A percentile compares a stretch with the other conserved stretches of the same genome.
Conservation (phyloP, 345 rosid genomes). For the Euclidium syriacum region DNA sequence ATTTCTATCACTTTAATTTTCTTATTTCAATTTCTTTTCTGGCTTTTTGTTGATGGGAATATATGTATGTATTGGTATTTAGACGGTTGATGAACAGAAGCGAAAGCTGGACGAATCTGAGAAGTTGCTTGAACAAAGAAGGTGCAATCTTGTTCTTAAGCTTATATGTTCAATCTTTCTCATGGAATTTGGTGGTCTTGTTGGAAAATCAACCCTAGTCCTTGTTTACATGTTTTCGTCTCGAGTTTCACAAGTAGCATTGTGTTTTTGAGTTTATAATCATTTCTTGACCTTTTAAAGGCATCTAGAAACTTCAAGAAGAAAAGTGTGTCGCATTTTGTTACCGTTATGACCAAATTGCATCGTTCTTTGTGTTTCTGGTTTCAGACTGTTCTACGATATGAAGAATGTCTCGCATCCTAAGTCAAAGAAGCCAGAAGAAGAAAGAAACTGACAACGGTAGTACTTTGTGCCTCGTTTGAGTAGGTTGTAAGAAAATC, state of each 20-base stretch:
- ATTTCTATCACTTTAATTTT: background rate
- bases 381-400: slow-evolving; percentile 6
- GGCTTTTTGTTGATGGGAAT: background rate
- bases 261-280: background rate
- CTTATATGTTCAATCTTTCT: background rate
- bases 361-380: background rate
- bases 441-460: background rate
- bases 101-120: slow-evolving; percentile 55
- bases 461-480: background rate
- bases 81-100: slow-evolving; percentile 77
- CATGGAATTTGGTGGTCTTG: background rate
- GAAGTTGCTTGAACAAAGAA: slow-evolving; percentile 53
- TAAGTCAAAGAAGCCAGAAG: background rate
- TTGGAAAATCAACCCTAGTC: background rate
- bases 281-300: background rate
- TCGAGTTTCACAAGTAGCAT: background rate
- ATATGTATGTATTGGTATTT: slow-evolving; percentile 6
- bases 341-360: slow-evolving; percentile 1
- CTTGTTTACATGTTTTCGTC: background rate
- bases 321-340: background rate
- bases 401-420: background rate
- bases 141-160: slow-evolving; percentile 25
- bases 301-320: background rate
- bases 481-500: background rate
- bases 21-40: background rate